phyloP scores from a whole-genome alignment of 306 rosid genomes.

The Quercus rubra region DNA sequence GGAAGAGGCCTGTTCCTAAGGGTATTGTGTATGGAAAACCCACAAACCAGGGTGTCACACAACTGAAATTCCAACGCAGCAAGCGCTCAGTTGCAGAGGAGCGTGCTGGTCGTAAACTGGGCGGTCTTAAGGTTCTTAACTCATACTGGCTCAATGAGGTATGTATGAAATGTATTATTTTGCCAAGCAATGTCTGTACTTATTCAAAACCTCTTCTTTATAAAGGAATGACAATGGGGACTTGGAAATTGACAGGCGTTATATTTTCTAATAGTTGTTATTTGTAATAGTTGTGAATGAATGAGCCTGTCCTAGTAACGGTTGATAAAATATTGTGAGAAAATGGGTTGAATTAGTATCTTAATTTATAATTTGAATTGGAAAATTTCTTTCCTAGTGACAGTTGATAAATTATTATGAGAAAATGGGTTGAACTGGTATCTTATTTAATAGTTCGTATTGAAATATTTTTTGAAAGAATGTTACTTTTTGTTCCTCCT shows the following conservation, averaged over 20 bases:
- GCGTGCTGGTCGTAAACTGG: conserved; percentile 16
- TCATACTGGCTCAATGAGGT: conserved; percentile 30
- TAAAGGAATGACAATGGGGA: too few species aligned
- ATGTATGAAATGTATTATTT: background rate
- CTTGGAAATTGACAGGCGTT: too few species aligned
- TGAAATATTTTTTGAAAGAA: background rate
- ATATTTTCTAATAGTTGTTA: too few species aligned
- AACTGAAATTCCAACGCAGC: conserved; percentile 28
- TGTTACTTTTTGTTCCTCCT: too few species aligned
- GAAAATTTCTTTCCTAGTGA: too few species aligned
- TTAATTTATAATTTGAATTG: too few species aligned
- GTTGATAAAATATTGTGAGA: background rate
- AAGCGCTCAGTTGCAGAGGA: conserved; percentile 30
- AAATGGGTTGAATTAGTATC: background rate
- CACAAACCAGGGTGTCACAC: conserved; percentile 26
- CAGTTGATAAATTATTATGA: too few species aligned
- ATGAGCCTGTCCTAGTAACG: background rate
- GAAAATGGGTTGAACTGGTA: background rate
- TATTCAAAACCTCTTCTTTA: too few species aligned
- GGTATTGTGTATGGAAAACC: conserved; percentile 24
- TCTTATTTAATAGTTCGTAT: background rate
- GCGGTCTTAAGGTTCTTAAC: conserved; percentile 17
- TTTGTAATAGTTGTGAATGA: too few species aligned
- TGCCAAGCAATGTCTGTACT: background rate
- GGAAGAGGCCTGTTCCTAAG: conserved; percentile 20